Evolutionary conservation across 257 asterid genomes (phyloP).

Genomic region (Solanum pennellii): DNA sequence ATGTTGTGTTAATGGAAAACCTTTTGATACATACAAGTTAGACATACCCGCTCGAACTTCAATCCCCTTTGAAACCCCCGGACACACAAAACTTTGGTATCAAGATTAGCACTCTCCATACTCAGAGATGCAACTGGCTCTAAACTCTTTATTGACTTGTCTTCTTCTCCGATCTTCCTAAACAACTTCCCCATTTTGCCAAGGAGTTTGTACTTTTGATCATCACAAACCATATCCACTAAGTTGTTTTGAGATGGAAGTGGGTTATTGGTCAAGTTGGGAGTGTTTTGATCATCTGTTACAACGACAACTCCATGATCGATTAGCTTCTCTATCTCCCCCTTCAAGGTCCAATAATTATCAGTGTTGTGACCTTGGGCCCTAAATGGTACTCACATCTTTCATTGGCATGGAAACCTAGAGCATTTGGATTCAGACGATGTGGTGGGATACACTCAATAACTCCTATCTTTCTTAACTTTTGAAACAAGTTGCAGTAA

Average conservation of each 20-base stretch:
- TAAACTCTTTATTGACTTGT: not conserved
- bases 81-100: not conserved
- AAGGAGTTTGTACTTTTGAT: not conserved
- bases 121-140: not conserved
- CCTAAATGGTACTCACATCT: not conserved
- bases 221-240: not conserved
- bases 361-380: not conserved
- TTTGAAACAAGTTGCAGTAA: not conserved
- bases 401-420: not conserved
- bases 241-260: not conserved
- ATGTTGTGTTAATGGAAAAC: not conserved
- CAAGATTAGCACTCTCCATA: not conserved
- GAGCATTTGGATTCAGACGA: not conserved
- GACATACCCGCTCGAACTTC: accelerated
- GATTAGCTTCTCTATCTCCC: not conserved
- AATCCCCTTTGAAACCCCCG: accelerated
- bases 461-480: accelerated
- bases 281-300: not conserved
- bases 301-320: not conserved
- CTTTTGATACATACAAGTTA: not conserved
- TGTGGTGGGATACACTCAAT: not conserved
- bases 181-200: not conserved
- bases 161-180: not conserved
- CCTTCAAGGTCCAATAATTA: not conserved
- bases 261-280: not conserved